These are phyloP conservation scores for Diaporthe citri DNA, from an alignment of 2,329 filamentous ascomycete genomes.

Conservation along the genomic window DNA sequence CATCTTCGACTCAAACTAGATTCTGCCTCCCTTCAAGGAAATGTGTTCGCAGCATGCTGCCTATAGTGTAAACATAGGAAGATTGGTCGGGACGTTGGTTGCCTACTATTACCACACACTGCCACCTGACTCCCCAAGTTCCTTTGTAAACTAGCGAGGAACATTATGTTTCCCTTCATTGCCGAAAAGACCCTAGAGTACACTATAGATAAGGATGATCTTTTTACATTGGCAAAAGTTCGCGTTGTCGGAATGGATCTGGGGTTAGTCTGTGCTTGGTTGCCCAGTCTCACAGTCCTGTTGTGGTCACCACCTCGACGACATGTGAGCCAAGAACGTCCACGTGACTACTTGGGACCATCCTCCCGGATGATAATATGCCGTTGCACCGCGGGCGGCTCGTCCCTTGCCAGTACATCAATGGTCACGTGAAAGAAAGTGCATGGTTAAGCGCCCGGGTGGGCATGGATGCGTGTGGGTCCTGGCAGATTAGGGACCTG, in stretches of 20 bases:
- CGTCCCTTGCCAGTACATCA: not conserved
- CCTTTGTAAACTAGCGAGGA: not conserved
- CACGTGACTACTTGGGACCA: not conserved
- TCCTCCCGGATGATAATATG: not conserved
- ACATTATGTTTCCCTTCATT: not conserved
- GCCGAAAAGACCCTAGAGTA: accelerated
- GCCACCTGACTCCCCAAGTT: too few species aligned
- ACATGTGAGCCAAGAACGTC: not conserved
- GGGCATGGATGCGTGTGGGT: not conserved
- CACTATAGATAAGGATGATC: not conserved
- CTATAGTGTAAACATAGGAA: not conserved
- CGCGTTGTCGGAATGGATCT: not conserved
- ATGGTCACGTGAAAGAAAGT: constrained; percentile 2
- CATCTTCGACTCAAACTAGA: not conserved
- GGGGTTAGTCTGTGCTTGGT: not conserved
- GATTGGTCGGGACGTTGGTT: not conserved
- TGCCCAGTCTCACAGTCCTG: not conserved
- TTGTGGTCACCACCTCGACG: not conserved
- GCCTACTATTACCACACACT: not conserved
- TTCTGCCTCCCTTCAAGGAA: not conserved
- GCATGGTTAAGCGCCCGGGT: not conserved
- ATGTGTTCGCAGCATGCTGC: not conserved
- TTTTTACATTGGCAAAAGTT: not conserved
- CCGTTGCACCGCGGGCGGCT: not conserved
- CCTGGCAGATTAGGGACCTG: not conserved